Conservation (phyloP, 495 filamentous ascomycete genomes). For the Monascus purpureus region DNA sequence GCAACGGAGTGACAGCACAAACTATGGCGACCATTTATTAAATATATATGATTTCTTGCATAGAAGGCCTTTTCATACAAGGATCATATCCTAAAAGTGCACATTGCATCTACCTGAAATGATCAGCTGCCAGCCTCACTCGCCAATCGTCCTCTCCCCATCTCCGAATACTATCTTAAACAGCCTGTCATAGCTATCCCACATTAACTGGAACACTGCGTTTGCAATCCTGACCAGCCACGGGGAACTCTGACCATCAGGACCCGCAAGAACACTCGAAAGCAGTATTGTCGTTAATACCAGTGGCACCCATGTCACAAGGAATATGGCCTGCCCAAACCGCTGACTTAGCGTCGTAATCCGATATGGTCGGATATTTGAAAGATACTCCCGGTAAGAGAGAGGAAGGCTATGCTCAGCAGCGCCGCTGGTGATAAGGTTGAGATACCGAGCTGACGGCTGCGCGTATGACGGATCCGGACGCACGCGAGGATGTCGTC, state of each 20-base stretch:
- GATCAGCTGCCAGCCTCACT: too few species aligned
- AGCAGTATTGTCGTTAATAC: conserved; percentile 36
- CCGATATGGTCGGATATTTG: conserved; percentile 49
- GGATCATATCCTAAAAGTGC: too few species aligned
- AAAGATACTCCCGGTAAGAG: conserved; percentile 59
- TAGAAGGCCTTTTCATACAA: too few species aligned
- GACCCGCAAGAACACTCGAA: conserved; percentile 36
- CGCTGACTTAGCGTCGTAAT: conserved; percentile 52
- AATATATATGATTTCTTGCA: too few species aligned
- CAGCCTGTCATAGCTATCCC: conserved; percentile 60
- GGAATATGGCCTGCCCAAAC: conserved; percentile 47
- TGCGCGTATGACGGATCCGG: conserved; percentile 60
- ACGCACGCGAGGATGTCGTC: conserved; percentile 19
- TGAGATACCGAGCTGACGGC: conserved; percentile 69
- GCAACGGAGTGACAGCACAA: too few species aligned
- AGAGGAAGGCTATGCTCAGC: conserved; percentile 60
- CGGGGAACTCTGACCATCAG: conserved; percentile 47
- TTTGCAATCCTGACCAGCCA: conserved; percentile 46
- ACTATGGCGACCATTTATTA: too few species aligned
- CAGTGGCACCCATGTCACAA: conserved; percentile 45
- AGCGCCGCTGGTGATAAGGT: conserved; percentile 62
- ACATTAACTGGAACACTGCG: conserved; percentile 41
- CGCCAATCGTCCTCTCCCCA: conserved; percentile 59
- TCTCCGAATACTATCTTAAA: conserved; percentile 65
- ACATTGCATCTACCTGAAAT: too few species aligned